These are phyloP conservation scores for Calonectria ilicicola DNA, from an alignment of 2,329 filamentous ascomycete species.

Conservation along the genomic window DNA sequence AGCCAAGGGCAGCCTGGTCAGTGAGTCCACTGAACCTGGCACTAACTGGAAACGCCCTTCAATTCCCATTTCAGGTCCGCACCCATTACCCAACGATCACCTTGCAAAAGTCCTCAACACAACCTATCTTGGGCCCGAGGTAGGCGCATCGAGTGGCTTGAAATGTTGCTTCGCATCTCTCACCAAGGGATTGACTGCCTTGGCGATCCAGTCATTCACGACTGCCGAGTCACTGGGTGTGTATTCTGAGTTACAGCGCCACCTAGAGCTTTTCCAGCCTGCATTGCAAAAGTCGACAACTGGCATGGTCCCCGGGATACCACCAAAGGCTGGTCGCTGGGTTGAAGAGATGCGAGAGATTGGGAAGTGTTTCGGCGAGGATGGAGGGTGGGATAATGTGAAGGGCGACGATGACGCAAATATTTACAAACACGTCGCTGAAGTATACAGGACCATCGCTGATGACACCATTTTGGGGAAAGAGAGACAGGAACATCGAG, in stretches of 20 bases:
- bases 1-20: not conserved
- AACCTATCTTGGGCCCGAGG: slow-evolving; percentile 59
- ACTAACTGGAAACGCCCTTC: slow-evolving; percentile 54
- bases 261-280: slow-evolving; percentile 66
- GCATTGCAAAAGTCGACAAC: slow-evolving; percentile 59
- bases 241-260: slow-evolving; percentile 66
- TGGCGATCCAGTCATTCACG: slow-evolving; percentile 78
- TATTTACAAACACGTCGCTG: slow-evolving; percentile 59
- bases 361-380: slow-evolving; percentile 71
- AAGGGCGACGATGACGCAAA: not conserved
- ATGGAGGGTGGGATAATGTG: slow-evolving; percentile 68
- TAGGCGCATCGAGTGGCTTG: slow-evolving; percentile 69
- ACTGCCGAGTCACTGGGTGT: slow-evolving; percentile 75
- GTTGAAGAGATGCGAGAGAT: slow-evolving; percentile 84
- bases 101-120: slow-evolving; percentile 60
- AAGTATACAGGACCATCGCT: slow-evolving; percentile 71
- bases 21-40: slow-evolving; percentile 29
- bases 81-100: slow-evolving; percentile 54
- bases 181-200: slow-evolving; percentile 74
- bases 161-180: slow-evolving; percentile 76
- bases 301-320: slow-evolving; percentile 68
- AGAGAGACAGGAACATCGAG: slow-evolving; percentile 68
- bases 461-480: slow-evolving; percentile 70
- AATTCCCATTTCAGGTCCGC: slow-evolving; percentile 63
- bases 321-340: slow-evolving; percentile 83